Base-by-base conservation (phyloP, 257 asterid genomes). In the Solanum bukasovii region DNA sequence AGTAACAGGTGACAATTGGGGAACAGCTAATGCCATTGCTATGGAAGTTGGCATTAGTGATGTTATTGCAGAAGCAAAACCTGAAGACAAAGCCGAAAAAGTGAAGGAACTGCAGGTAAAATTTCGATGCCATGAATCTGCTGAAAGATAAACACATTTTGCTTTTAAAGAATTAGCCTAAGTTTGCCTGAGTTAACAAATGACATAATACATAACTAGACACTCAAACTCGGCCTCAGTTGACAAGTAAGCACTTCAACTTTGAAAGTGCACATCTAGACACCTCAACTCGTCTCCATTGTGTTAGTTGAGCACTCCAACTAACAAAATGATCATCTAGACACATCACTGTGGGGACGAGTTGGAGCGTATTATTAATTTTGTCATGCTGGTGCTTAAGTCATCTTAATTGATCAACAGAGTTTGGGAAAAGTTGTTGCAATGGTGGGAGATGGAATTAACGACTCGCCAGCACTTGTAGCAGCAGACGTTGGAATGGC, bases 401-500 rank as follows among this genome's bases (percentile, higher is more conserved):
- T 40, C 23, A 77, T 81, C 27, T 81, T 29, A 29, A 46, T 44
- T 29, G 85, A 46, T 81, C 29, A 46, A 29, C 85, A 81, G 85
- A 81, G 20, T 7, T 85, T 37, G n/a, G 90, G 93, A n/a, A 85
- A 83, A 23, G 82, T 73, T 12, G 90, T 91, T 56, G 93, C 93
- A 18, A 91, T 89, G 91, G 91, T 91, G 34, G 91, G 93, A 29
- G 93, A 91, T 20, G 91, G 93, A 61, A 91, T 91, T 85, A 91
- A 91, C 37, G 93, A 91, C 72, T 87, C 93, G 0, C 93, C 91
- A 23, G 91, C 93, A 6, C 90, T 91, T 1, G 91, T 88, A 44
- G 93, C 93, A 20, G 93, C 93, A 0, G 91, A 91, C 2, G 88
- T 88, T 21, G 91, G 93, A 65, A 89, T 91, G 89, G 93, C 93